Base-by-base conservation (phyloP, 2,329 filamentous ascomycete species). In the Nigrospora sphaerica region DNA sequence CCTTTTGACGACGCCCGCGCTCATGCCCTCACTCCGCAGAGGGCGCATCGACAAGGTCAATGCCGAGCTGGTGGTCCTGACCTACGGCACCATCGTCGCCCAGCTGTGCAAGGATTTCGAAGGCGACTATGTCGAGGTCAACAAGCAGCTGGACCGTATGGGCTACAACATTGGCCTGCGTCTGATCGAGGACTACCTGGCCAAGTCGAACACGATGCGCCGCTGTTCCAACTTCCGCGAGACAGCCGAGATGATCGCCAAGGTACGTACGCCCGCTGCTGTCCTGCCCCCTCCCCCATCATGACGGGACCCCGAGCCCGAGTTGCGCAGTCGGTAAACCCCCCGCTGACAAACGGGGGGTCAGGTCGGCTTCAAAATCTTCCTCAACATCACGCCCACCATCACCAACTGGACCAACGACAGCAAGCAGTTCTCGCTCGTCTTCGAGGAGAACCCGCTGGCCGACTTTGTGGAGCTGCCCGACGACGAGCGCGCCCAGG, bases 111-210 rank as follows among this genome's bases (percentile, higher is more conserved):
- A 92, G 67, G 93, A 98, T 72, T 95, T 92, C 64, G 90, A 96
- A 58, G 84, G 81, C 59, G 89, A 97, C 70, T 98, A 98, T 64
- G 75, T 81, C 44, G 90, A 97, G 65, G 92, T 98, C 63, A 98
- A 98, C 72, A 90, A 92, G 66, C 93, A 98, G 66, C 78, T 98
- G 39, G 93, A 98, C 64, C 95, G 92, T 71, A 98, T 98, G 93
- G 93, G 93, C 46, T 96, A 97, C 72, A 97, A 97, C 61, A 98
- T 98, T 54, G 93, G 93, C 28, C 76, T 97, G 61, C 87, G 93
- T 34, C 71, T 98, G 54, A 96, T 98, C 57, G 93, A 98, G 59
- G 93, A 98, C 69, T 98, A 96, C 61, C 81, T 98, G 16, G 93
- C 93, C 58, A 97, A 96, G 67, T 93, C 90, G 6, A 92, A 89